Evolutionary conservation across 1,284 basidiomycete genomes (phyloP).

Genomic region (Wallemia mellicola): DNA sequence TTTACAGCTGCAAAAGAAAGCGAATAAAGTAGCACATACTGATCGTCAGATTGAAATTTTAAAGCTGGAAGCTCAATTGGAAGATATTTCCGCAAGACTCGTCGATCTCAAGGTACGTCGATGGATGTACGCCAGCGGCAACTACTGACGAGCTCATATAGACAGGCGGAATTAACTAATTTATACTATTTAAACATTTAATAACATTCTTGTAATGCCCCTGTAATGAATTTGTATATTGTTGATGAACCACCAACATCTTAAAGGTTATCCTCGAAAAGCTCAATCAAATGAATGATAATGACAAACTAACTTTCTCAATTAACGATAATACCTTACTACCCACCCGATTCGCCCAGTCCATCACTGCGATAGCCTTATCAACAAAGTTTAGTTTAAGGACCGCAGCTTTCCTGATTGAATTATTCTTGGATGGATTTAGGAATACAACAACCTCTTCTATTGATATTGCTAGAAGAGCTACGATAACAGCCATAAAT

Average conservation of each 20-base stretch:
- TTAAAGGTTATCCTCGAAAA: background rate
- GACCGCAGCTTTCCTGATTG: slow-evolving; percentile 16
- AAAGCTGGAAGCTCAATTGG: background rate
- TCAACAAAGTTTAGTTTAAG: slow-evolving; percentile 15
- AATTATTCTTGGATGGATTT: slow-evolving; percentile 16
- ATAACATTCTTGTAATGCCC: too few relatives aligned
- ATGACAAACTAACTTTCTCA: background rate
- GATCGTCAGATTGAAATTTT: background rate
- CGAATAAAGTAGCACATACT: too few relatives aligned
- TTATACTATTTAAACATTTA: background rate
- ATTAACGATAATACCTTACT: slow-evolving; percentile 11
- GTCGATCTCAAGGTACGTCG: background rate
- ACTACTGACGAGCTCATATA: background rate
- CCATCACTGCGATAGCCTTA: slow-evolving; percentile 16
- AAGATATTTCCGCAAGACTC: background rate
- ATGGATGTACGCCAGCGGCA: background rate
- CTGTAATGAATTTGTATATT: too few relatives aligned
- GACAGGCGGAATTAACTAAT: background rate
- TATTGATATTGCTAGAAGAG: slow-evolving; percentile 15
- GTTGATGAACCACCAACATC: too few relatives aligned
- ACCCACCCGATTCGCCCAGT: slow-evolving; percentile 15
- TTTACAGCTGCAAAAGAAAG: too few relatives aligned
- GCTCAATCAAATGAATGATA: background rate
- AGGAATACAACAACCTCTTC: slow-evolving; percentile 6
- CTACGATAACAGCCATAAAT: slow-evolving; percentile 17